A percentile compares a stretch with the other conserved stretches of the same genome.
Evolutionary conservation across 2,329 filamentous ascomycete species (phyloP).

Genomic region (Aureobasidium pullulans): DNA sequence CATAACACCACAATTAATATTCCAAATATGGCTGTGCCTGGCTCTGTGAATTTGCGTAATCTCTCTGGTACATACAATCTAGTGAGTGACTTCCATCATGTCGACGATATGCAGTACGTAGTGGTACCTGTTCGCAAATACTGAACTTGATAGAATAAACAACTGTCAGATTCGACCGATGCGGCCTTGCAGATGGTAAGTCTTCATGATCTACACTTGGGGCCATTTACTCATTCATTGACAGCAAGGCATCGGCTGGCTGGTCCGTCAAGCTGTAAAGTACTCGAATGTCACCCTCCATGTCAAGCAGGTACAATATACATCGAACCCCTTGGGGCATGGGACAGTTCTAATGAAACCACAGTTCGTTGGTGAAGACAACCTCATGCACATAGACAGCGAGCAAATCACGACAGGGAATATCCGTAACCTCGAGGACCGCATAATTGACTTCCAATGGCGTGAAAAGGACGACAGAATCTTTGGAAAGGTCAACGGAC

Average conservation of each 20-base stretch:
- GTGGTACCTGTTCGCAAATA: background rate
- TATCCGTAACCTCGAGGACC: slow-evolving; percentile 56
- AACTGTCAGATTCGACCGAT: slow-evolving; percentile 61
- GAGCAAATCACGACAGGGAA: slow-evolving; percentile 65
- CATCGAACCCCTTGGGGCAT: background rate
- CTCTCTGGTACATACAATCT: slow-evolving; percentile 63
- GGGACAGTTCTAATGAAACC: background rate
- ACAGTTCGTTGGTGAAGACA: slow-evolving; percentile 41
- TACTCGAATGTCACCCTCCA: slow-evolving; percentile 62
- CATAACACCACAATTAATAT: background rate
- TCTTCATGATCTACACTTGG: background rate
- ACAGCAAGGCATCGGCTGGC: slow-evolving; percentile 35
- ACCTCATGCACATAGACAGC: slow-evolving; percentile 55
- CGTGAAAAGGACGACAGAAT: slow-evolving; percentile 70
- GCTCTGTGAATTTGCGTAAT: slow-evolving; percentile 58
- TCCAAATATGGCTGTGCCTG: slow-evolving; percentile 63
- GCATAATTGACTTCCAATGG: slow-evolving; percentile 49
- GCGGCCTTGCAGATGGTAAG: slow-evolving; percentile 56
- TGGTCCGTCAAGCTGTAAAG: slow-evolving; percentile 47
- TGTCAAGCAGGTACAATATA: slow-evolving; percentile 33
- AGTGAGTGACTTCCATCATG: slow-evolving; percentile 28
- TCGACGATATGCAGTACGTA: background rate
- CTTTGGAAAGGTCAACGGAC: slow-evolving; percentile 63
- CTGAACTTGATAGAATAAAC: slow-evolving; percentile 55
- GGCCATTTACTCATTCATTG: background rate